These are phyloP conservation scores for Diospyros kaki DNA, from an alignment of 148 eudicot species.

Conservation along the genomic window DNA sequence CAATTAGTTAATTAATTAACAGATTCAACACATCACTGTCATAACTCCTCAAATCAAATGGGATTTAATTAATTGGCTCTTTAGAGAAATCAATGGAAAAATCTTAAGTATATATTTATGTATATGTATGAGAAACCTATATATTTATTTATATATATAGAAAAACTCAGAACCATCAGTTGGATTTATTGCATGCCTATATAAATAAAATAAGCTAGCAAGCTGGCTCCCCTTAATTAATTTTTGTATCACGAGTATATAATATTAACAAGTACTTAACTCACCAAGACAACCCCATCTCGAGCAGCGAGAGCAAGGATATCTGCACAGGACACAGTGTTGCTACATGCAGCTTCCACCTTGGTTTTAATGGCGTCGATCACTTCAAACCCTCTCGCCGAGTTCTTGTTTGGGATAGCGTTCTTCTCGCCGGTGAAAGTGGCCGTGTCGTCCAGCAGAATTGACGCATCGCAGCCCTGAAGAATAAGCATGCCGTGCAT, in stretches of 20 bases:
- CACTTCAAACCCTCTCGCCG: conserved; percentile 18
- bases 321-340: conserved; percentile 57
- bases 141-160: too few species aligned
- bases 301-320: conserved; percentile 20
- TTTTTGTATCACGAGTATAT: too few species aligned
- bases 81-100: too few species aligned
- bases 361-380: conserved; percentile 44
- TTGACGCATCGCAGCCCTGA: conserved; percentile 12
- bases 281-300: conserved; percentile 39
- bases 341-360: conserved; percentile 48
- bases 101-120: too few species aligned
- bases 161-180: too few species aligned
- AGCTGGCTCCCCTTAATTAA: not conserved
- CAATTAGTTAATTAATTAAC: too few species aligned
- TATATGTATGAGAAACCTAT: too few species aligned
- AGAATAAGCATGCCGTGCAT: conserved; percentile 9
- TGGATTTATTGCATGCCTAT: too few species aligned
- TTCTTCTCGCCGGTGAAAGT: conserved; percentile 41
- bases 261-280: not conserved
- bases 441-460: conserved; percentile 36
- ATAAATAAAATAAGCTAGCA: too few species aligned
- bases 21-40: too few species aligned
- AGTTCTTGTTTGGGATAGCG: conserved; percentile 44
- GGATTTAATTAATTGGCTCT: too few species aligned
- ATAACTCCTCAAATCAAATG: too few species aligned